These are phyloP conservation scores for Gardenia jasminoides DNA, from an alignment of 257 asterid species.

Conservation along the genomic window DNA sequence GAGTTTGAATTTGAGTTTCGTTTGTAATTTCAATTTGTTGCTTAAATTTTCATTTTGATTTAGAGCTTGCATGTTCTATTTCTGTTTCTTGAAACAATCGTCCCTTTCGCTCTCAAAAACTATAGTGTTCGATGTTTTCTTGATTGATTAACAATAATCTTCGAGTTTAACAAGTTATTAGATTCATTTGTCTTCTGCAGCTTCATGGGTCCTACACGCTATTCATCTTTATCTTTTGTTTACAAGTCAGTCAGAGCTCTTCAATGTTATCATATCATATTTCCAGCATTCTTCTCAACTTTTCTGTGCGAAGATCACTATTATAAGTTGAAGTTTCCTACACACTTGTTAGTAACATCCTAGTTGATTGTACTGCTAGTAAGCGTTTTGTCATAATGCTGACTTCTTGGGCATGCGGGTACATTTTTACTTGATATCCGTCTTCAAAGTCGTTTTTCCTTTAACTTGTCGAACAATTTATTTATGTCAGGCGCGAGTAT, in stretches of 20 bases:
- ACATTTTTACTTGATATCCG: not conserved
- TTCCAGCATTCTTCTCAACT: not conserved
- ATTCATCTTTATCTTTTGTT: not conserved
- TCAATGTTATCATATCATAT: not conserved
- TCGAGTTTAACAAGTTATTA: not conserved
- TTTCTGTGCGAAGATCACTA: not conserved
- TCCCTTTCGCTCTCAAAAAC: not conserved
- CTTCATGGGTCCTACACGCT: not conserved
- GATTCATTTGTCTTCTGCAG: not conserved
- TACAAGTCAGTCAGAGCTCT: not conserved
- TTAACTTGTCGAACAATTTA: not conserved
- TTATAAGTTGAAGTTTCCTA: not conserved
- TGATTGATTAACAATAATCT: not conserved
- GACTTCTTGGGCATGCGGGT: too few relatives aligned
- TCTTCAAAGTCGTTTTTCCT: not conserved
- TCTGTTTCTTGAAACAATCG: not conserved
- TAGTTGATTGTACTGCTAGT: not conserved
- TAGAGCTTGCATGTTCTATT: not conserved
- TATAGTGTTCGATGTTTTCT: not conserved
- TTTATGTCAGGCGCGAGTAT: not conserved
- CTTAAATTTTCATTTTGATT: not conserved
- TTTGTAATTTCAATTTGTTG: not conserved
- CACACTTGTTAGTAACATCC: not conserved
- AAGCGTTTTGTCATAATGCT: conserved; percentile 4
- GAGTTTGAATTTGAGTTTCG: not conserved